Evolutionary conservation across 176 grass and related monocot species (phyloP).

Genomic region (Avena insularis): DNA sequence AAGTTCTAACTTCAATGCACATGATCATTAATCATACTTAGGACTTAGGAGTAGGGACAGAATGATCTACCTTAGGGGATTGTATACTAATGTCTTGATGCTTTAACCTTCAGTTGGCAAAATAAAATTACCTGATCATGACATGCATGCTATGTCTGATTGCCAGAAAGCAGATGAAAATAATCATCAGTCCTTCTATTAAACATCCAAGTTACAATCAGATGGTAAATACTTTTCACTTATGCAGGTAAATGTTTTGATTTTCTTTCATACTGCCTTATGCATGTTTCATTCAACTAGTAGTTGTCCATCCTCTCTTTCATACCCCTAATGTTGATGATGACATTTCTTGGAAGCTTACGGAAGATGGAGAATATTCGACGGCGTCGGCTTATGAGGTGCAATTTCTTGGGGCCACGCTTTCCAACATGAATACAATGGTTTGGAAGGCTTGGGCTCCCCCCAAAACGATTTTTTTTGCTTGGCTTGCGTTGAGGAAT

Average conservation of each 20-base stretch:
- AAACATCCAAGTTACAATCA: conserved; percentile 30
- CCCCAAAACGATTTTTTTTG: too few species aligned
- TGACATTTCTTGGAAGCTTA: too few species aligned
- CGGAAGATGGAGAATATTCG: too few species aligned
- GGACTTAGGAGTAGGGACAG: too few species aligned
- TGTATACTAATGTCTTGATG: not conserved
- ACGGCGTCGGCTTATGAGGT: too few species aligned
- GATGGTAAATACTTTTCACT: conserved; percentile 27
- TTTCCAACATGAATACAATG: too few species aligned
- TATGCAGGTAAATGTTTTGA: conserved; percentile 26
- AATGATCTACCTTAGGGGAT: not conserved
- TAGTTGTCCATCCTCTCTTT: not conserved
- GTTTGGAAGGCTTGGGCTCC: too few species aligned
- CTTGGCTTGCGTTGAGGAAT: too few species aligned
- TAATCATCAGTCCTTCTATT: not conserved
- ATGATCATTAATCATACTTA: not conserved
- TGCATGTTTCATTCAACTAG: not conserved
- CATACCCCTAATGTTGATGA: too few species aligned
- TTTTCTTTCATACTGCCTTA: not conserved
- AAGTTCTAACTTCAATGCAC: conserved; percentile 11
- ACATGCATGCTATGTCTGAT: not conserved
- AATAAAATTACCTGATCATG: not conserved
- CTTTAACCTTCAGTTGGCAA: conserved; percentile 1
- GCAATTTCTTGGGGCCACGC: too few species aligned
- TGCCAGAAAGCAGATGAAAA: not conserved